Evolutionary conservation across 2,329 filamentous ascomycete species (phyloP).

Genomic region (Trichophyton verrucosum): DNA sequence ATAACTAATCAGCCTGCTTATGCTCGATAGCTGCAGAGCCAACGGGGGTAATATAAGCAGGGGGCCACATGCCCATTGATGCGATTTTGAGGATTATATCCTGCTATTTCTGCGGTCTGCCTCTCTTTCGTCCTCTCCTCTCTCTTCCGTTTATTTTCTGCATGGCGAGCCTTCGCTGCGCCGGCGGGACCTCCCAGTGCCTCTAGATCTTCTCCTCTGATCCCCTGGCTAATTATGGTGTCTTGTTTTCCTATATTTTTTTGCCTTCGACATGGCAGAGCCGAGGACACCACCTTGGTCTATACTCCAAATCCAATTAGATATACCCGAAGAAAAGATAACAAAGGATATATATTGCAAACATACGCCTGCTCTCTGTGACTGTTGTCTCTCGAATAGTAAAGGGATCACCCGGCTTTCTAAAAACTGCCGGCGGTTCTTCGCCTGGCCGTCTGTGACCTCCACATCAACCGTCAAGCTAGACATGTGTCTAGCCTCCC

Average conservation of each 20-base stretch:
- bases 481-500: neutral
- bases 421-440: neutral
- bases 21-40: neutral
- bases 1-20: slow-evolving; percentile 4
- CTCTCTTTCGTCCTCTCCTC: neutral
- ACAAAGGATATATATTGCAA: neutral
- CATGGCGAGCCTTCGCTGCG: neutral
- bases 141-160: neutral
- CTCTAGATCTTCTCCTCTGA: neutral
- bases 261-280: neutral
- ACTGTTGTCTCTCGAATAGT: neutral
- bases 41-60: neutral
- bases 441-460: neutral
- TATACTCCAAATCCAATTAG: neutral
- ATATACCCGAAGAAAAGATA: neutral
- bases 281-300: neutral
- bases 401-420: neutral
- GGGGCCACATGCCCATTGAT: neutral
- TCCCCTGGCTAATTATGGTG: neutral
- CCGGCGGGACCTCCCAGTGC: neutral
- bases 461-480: too few species aligned
- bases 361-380: neutral
- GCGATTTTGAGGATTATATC: neutral
- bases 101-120: neutral
- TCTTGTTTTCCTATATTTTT: neutral